These are phyloP conservation scores for Aspergillus egyptiacus DNA, from an alignment of 495 filamentous ascomycete genomes.

Conservation along the genomic window DNA sequence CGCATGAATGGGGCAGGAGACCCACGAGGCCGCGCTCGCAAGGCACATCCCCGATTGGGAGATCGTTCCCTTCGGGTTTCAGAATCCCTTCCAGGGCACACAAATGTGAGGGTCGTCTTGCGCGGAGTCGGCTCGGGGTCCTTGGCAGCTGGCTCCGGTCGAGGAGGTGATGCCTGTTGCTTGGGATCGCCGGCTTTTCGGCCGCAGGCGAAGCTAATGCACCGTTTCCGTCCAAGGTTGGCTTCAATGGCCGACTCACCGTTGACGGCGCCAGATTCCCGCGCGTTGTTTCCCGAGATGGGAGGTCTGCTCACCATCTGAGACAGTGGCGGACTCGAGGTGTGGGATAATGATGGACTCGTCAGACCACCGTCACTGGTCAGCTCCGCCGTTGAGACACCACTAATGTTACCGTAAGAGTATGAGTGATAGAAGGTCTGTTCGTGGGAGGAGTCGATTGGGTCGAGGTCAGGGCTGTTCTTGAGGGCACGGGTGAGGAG, in stretches of 20 bases:
- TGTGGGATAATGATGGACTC: constrained; percentile 81
- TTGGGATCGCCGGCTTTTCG: constrained; percentile 31
- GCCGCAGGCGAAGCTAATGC: constrained; percentile 88
- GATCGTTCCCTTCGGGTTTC: constrained; percentile 28
- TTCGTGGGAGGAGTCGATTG: constrained; percentile 36
- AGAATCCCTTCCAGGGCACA: constrained; percentile 48
- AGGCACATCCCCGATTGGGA: constrained; percentile 22
- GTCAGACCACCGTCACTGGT: constrained; percentile 89
- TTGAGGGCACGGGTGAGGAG: constrained; percentile 75
- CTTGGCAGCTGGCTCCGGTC: constrained; percentile 7
- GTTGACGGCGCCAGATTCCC: constrained; percentile 23
- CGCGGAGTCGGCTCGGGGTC: constrained; percentile 27
- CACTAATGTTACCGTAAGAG: constrained; percentile 69
- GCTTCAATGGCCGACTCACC: constrained; percentile 48
- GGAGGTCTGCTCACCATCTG: constrained; percentile 26
- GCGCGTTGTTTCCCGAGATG: constrained; percentile 20
- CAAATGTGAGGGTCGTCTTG: constrained; percentile 53
- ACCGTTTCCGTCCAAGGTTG: constrained; percentile 66
- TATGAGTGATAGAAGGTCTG: constrained; percentile 53
- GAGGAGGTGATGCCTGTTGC: constrained; percentile 18
- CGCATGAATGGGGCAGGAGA: constrained; percentile 45
- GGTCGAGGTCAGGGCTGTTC: constrained; percentile 51
- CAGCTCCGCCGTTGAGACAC: constrained; percentile 74
- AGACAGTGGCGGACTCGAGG: constrained; percentile 74
- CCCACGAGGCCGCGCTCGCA: constrained; percentile 38